Evolutionary conservation across 2,329 filamentous ascomycete species (phyloP).

Genomic region (Penicillium sp.): DNA sequence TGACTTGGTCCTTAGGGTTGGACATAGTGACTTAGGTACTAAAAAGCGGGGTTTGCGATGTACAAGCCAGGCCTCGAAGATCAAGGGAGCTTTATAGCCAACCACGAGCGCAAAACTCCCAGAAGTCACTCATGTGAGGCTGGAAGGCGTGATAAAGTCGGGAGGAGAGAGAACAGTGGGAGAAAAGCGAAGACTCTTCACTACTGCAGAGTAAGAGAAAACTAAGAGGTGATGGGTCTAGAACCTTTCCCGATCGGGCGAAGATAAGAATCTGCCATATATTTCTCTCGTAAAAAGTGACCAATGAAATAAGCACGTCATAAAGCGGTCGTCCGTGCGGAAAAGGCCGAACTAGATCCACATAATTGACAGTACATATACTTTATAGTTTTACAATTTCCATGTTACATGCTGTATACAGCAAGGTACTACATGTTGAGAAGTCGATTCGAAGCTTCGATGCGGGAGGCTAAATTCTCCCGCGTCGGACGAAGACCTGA

Average conservation of each 20-base stretch:
- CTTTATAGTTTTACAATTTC: neutral
- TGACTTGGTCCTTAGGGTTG: conserved; percentile 24
- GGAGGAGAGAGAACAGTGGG: neutral
- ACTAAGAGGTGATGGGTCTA: conserved; percentile 9
- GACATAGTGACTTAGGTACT: conserved; percentile 22
- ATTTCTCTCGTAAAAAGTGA: neutral
- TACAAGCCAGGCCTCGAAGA: neutral
- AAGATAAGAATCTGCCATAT: conserved; percentile 6
- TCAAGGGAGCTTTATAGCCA: conserved; percentile 46
- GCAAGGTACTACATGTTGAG: neutral
- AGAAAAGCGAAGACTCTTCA: neutral
- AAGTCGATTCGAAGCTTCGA: conserved; percentile 15
- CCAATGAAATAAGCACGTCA: neutral
- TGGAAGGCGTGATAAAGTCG: neutral
- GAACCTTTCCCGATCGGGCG: conserved; percentile 22
- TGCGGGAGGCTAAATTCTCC: conserved; percentile 11
- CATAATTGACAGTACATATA: neutral
- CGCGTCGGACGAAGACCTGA: neutral
- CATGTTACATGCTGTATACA: neutral
- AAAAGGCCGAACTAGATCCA: neutral
- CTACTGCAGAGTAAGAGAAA: conserved; percentile 7
- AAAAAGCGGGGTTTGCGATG: conserved; percentile 15
- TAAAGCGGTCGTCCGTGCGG: neutral
- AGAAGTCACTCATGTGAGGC: conserved; percentile 50
- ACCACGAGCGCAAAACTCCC: conserved; percentile 55